These are phyloP conservation scores for Trichosporon sp. DNA, from an alignment of 1,284 basidiomycete genomes.

Conservation along the genomic window DNA sequence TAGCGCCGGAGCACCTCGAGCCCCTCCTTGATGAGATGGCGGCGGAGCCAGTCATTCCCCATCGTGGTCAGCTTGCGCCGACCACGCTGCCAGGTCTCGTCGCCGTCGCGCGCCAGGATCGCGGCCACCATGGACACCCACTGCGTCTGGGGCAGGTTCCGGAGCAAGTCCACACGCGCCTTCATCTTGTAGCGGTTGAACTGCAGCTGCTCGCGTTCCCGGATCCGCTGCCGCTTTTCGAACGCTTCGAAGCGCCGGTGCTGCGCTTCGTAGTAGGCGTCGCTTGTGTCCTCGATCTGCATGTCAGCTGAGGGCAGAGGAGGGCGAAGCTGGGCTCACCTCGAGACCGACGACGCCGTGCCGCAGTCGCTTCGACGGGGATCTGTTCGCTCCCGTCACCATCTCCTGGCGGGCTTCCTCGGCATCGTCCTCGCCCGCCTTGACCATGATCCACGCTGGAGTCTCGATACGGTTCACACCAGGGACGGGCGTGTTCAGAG, in stretches of 20 bases:
- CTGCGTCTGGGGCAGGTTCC: conserved; percentile 49
- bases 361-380: conserved; percentile 42
- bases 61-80: conserved; percentile 40
- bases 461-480: conserved; percentile 50
- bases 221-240: conserved; percentile 78
- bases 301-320: not conserved
- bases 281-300: conserved; percentile 71
- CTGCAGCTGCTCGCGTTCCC: conserved; percentile 86
- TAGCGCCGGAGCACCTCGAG: conserved; percentile 48
- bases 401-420: conserved; percentile 52
- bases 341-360: conserved; percentile 33
- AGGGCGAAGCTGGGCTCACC: conserved; percentile 21
- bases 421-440: conserved; percentile 47
- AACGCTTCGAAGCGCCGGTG: conserved; percentile 83
- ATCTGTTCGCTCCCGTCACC: conserved; percentile 21
- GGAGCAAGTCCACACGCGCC: conserved; percentile 81
- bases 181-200: conserved; percentile 89
- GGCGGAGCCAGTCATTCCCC: conserved; percentile 49
- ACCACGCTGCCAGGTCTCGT: conserved; percentile 40
- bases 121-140: conserved; percentile 42
- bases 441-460: conserved; percentile 46
- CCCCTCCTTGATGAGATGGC: conserved; percentile 48
- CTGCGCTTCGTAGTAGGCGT: conserved; percentile 78
- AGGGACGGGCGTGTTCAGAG: not conserved
- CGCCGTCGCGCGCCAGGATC: conserved; percentile 27